Evolutionary conservation across 768 basidiomycete genomes (phyloP).

Genomic region (Boletales sp.): DNA sequence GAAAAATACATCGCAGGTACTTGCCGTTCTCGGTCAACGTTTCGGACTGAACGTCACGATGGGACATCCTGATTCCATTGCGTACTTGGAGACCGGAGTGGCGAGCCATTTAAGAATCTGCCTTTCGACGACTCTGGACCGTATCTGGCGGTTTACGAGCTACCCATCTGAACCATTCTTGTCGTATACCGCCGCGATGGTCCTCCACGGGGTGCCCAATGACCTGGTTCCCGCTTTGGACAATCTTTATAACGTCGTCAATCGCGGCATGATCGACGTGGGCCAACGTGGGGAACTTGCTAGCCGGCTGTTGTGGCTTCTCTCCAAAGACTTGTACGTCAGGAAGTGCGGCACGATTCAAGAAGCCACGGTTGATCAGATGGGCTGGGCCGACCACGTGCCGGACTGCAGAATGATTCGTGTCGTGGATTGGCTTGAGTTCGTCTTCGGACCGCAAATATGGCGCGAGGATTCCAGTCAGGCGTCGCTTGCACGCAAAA

Average conservation of each 20-base stretch:
- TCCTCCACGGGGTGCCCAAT: neutral
- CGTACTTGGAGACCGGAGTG: neutral
- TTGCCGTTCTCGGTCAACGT: neutral
- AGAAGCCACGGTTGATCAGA: neutral
- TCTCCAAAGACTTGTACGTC: neutral
- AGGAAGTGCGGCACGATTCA: neutral
- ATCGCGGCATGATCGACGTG: slow-evolving; percentile 1
- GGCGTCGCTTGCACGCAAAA: neutral
- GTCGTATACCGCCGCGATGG: slow-evolving; percentile 4
- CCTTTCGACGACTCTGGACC: neutral
- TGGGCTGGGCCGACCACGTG: neutral
- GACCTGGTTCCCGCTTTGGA: neutral
- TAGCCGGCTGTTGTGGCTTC: neutral
- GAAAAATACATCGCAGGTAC: neutral
- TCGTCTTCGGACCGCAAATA: neutral
- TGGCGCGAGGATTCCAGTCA: neutral
- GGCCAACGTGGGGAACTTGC: neutral
- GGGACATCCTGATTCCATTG: neutral
- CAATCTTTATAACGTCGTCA: neutral
- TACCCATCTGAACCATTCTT: slow-evolving; percentile 12
- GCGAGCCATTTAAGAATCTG: slow-evolving; percentile 5
- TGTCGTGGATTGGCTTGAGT: slow-evolving; percentile 1
- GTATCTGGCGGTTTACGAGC: slow-evolving; percentile 2
- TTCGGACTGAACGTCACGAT: neutral
- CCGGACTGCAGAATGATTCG: slow-evolving; percentile 5